Evolutionary conservation across 768 basidiomycete genomes (phyloP), one percentile per base, ranked within the genome.

Genomic region (Termitomyces sp.): DNA sequence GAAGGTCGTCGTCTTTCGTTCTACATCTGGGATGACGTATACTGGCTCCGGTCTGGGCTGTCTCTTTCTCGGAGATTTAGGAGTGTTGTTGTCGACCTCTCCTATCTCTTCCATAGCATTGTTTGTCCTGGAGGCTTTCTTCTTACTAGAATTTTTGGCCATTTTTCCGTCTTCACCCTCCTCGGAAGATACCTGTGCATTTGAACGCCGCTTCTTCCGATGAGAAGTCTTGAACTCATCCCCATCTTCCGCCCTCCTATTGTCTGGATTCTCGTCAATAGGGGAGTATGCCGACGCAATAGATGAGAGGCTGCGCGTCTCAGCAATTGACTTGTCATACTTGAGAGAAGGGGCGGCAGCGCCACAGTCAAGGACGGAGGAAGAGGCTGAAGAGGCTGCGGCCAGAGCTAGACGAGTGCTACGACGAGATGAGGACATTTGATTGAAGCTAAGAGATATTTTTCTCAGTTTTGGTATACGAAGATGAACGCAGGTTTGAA

Each of bases 1-100:
- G 68, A 90, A 94, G 2, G 81, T 82, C 1, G 89, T 89, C 35
- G 72, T 69, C 68, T 83, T 87, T 62, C 68, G 74, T 67, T 84
- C 79, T 0, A 92, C 87, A 51, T 86, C 83, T 1, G 87, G 85
- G 53, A 94, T 92, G 50, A 81, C 69, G 63, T 87, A 89, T 12
- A 81, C 71, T 1, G 81, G 80, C 46, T 82, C 79, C n/a, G 67
- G 64, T 58, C 72, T 76, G 55, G 65, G 60, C 62, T 57, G 60
- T 50, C 65, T 63, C 54, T 64, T 70, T 33, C 62, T 57, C 28
- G 62, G 66, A 4, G 55, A 45, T 30, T 40, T 41, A 28, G 50
- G 50, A 19, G 50, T 17, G 40, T 40, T 17, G n/a, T 28, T n/a
- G 26, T 28, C 50, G 28, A 4, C 37, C 1, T 40, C 50, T 51